phyloP scores from a whole-genome alignment of 164 flowering plant species.

The Umbellularia californica region DNA sequence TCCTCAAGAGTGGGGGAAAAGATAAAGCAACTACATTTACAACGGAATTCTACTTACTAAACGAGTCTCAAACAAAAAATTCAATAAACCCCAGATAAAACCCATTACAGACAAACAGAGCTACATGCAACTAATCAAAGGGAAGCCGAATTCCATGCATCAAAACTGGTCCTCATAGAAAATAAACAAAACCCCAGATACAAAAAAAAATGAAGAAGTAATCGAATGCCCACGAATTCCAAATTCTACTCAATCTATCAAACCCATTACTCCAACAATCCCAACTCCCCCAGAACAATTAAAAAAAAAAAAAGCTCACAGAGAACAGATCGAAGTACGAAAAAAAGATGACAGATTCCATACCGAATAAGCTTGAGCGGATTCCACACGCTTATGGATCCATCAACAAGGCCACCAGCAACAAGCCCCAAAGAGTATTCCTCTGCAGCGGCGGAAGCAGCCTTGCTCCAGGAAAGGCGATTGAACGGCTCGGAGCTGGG shows the following conservation, averaged over 20 bases:
- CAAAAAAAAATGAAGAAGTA: no score
- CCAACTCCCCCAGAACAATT: background rate
- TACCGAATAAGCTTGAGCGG: conserved; percentile 68
- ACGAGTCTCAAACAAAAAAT: no score
- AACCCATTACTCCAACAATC: background rate
- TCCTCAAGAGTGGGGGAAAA: no score
- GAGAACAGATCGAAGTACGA: background rate
- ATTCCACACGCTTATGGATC: conserved; percentile 80
- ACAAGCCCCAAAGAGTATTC: conserved; percentile 65
- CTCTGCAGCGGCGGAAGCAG: conserved; percentile 51
- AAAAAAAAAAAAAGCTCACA: background rate
- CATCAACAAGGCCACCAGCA: conserved; percentile 95
- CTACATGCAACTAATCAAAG: no score
- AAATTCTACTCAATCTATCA: background rate
- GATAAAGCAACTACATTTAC: no score
- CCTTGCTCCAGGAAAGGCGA: conserved; percentile 78
- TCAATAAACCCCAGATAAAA: no score
- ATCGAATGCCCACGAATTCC: background rate
- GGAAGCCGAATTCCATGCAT: no score
- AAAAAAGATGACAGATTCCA: background rate
- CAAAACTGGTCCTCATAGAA: no score
- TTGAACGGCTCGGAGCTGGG: conserved; percentile 82
- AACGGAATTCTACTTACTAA: no score
- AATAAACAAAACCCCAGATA: no score
- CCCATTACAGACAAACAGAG: no score